Evolutionary conservation across 192 early-diverging fungal genomes (phyloP), one percentile per base, ranked within the genome.

Genomic region (Geranomyces variabilis): DNA sequence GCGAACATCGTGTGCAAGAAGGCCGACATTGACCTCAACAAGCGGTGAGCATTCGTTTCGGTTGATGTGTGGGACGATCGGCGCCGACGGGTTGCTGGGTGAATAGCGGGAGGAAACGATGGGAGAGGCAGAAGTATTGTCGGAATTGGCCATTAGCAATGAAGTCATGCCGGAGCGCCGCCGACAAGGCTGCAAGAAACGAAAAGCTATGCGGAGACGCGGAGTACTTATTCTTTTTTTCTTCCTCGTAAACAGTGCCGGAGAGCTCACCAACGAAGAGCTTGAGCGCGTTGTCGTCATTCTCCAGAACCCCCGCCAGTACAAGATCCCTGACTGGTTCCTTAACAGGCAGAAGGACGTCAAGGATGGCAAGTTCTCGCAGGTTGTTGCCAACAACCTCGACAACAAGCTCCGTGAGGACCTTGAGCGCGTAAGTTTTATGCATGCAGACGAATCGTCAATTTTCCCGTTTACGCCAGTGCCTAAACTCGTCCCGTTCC

Each of bases 241-340:
- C 2, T 33, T 60, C 58, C 24, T 26, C 22, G 14, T 48, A n/a
- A 44, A 26, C 77, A 92, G 94, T 85, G 96, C 96, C 77, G 96
- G 96, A 88, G 95, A 99, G 87, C 88, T 97, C 71, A 88, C 90
- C 84, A 91, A 90, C 83, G 96, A 97, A 81, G 96, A 99, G 88
- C 91, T 96, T 66, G 96, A 97, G 87, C 93, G 96, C 77, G 83
- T 99, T 61, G 94, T 99, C 67, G 94, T 90, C 79, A 99, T 99
- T 82, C 89, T 99, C 84, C 96, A 99, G 85, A 96, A 97, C 93
- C 96, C 96, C 65, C 91, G 91, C 77, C 94, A 99, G 86, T 99
- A 95, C 91, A 96, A 96, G 90, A 96, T 99, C 87, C 96, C 96
- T 69, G 86, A 93, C 85, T 99, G 96, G 96, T 99, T 97, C 93